Conservation (phyloP, 2,329 filamentous ascomycete species). For the Didymella arachidicola region DNA sequence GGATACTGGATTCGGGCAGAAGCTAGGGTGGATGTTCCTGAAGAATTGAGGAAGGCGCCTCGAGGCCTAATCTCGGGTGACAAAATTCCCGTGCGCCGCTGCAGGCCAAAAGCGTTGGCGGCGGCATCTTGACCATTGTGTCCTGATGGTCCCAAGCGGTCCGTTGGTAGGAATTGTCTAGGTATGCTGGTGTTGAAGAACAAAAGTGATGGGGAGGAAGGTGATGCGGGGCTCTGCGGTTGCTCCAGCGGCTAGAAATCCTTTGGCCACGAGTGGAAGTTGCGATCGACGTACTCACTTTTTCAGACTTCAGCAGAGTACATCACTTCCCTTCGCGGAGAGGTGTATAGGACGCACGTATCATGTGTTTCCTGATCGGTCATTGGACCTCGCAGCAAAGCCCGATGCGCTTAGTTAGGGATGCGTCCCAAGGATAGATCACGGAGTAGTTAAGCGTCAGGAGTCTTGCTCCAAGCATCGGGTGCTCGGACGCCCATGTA, state of each 20-base stretch:
- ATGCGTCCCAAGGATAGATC: slow-evolving; percentile 14
- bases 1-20: slow-evolving; percentile 2
- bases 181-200: not conserved
- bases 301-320: slow-evolving; percentile 10
- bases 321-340: slow-evolving; percentile 16
- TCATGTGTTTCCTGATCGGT: slow-evolving; percentile 20
- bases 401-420: slow-evolving; percentile 15
- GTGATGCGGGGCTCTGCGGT: slow-evolving; percentile 11
- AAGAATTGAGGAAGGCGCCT: slow-evolving; percentile 16
- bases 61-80: slow-evolving; percentile 11
- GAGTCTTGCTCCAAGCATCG: slow-evolving; percentile 9
- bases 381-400: slow-evolving; percentile 3
- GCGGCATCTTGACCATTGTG: not conserved
- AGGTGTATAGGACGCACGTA: slow-evolving; percentile 15
- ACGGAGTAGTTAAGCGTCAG: slow-evolving; percentile 1
- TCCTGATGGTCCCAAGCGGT: not conserved
- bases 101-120: not conserved
- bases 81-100: slow-evolving; percentile 13
- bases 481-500: slow-evolving; percentile 19
- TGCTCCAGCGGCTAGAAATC: slow-evolving; percentile 9
- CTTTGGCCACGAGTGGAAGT: slow-evolving; percentile 15
- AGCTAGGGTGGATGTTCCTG: slow-evolving; percentile 6
- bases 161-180: not conserved
- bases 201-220: not conserved
- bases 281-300: slow-evolving; percentile 16